Evolutionary conservation across 2,329 filamentous ascomycete genomes (phyloP).

Genomic region (Colletotrichum trifolii): DNA sequence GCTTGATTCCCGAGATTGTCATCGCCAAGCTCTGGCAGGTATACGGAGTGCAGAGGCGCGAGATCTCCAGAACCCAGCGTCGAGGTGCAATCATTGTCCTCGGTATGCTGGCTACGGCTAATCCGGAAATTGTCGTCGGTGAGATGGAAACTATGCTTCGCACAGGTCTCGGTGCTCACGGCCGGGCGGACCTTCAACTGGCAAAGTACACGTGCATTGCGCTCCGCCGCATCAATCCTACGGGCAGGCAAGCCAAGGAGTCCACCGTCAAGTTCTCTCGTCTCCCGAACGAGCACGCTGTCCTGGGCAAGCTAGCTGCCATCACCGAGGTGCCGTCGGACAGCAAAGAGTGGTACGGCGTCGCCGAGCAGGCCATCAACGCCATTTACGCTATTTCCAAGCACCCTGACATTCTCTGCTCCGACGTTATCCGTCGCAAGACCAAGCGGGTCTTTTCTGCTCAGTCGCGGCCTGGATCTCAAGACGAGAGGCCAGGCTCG

Average conservation of each 20-base stretch:
- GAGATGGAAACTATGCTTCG: constrained; percentile 96
- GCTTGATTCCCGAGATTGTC: constrained; percentile 85
- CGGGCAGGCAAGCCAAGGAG: constrained; percentile 81
- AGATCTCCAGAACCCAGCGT: constrained; percentile 91
- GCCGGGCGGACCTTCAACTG: constrained; percentile 84
- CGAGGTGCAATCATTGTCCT: constrained; percentile 95
- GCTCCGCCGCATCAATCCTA: constrained; percentile 88
- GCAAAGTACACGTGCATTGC: constrained; percentile 97
- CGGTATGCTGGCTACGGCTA: constrained; percentile 94
- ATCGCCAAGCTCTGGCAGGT: constrained; percentile 97
- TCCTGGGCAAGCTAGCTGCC: constrained; percentile 81
- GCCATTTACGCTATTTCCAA: constrained; percentile 95
- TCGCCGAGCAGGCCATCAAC: constrained; percentile 95
- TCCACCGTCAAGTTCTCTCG: constrained; percentile 77
- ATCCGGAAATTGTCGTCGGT: constrained; percentile 90
- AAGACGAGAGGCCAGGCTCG: constrained; percentile 48
- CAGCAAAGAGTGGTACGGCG: constrained; percentile 95
- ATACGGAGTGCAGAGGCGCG: constrained; percentile 91
- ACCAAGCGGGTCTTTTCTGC: constrained; percentile 80
- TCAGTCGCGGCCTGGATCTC: constrained; percentile 44
- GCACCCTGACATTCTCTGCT: constrained; percentile 92
- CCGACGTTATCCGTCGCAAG: constrained; percentile 88
- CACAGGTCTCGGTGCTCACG: constrained; percentile 85
- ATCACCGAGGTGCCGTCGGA: constrained; percentile 88
- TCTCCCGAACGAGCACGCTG: constrained; percentile 90